A percentile compares a stretch with the other conserved stretches of the same genome.
Conservation (phyloP, 1,284 basidiomycete species). For the Cutaneotrichosporon sp. region DNA sequence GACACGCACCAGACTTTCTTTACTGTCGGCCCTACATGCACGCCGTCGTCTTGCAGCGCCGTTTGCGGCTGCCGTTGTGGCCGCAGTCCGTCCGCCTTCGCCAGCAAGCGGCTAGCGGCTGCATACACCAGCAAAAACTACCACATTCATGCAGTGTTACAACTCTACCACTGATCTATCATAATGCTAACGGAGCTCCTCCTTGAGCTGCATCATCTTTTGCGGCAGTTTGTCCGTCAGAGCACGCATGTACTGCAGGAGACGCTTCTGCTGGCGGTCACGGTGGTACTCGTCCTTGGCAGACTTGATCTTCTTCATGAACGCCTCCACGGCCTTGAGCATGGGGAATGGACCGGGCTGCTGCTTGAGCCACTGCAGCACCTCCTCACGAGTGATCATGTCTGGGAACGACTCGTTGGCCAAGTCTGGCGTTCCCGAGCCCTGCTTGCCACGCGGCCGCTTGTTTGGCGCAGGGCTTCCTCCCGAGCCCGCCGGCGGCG, state of each 20-base stretch:
- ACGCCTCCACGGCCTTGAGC: constrained; percentile 27
- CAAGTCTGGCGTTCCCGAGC: constrained; percentile 11
- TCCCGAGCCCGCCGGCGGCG: background rate
- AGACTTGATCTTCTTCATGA: constrained; percentile 21
- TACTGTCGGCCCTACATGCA: too few species aligned
- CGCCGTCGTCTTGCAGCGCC: too few species aligned
- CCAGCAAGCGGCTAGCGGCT: too few species aligned
- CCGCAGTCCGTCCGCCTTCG: too few species aligned
- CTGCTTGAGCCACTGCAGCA: constrained; percentile 32
- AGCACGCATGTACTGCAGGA: constrained; percentile 24
- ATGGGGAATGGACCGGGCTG: constrained; percentile 22
- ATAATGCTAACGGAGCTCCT: constrained; percentile 15
- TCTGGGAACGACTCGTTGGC: constrained; percentile 28
- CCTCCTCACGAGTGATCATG: constrained; percentile 35
- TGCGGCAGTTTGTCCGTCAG: constrained; percentile 24
- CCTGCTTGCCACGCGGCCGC: constrained; percentile 24
- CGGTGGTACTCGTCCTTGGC: constrained; percentile 16
- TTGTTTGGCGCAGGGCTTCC: constrained; percentile 34
- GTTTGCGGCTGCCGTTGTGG: too few species aligned
- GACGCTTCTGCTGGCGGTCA: constrained; percentile 27
- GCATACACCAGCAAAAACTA: too few species aligned
- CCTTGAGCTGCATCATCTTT: constrained; percentile 24
- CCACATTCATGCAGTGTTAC: background rate
- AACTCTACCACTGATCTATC: background rate
- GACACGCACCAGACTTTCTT: too few species aligned